These are phyloP conservation scores for Rhamnella rubrinervis DNA, from an alignment of 331 rosid species.

Conservation along the genomic window DNA sequence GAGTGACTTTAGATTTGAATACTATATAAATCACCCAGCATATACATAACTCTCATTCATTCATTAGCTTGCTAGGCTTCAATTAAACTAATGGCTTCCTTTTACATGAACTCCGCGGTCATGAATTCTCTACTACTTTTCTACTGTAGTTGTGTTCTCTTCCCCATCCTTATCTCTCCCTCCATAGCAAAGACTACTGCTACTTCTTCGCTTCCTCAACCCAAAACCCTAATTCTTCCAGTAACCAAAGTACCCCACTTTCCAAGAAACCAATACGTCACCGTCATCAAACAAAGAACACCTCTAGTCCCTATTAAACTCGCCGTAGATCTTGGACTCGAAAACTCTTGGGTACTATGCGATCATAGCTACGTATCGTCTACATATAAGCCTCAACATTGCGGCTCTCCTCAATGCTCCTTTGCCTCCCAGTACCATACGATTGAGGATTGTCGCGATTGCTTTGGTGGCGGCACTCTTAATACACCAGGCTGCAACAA, in stretches of 20 bases:
- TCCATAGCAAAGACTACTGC: constrained; percentile 2
- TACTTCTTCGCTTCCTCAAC: background rate
- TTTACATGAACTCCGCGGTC: too few relatives aligned
- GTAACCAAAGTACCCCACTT: constrained; percentile 27
- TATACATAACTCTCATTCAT: too few relatives aligned
- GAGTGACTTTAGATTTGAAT: too few relatives aligned
- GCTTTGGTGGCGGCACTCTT: background rate
- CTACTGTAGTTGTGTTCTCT: background rate
- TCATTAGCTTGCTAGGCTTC: too few relatives aligned
- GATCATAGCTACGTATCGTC: constrained; percentile 34
- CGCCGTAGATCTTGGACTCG: constrained; percentile 48
- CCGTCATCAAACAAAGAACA: constrained; percentile 44
- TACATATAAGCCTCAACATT: constrained; percentile 34
- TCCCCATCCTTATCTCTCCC: background rate
- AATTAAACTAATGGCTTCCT: too few relatives aligned
- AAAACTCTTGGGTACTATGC: constrained; percentile 43
- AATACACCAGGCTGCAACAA: constrained; percentile 32
- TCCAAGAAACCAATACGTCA: constrained; percentile 46
- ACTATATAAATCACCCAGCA: too few relatives aligned
- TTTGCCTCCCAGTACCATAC: constrained; percentile 20
- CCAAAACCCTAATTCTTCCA: constrained; percentile 39
- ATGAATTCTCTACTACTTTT: background rate
- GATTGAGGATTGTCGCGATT: background rate
- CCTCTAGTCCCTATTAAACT: constrained; percentile 49
- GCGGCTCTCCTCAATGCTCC: constrained; percentile 52